These are phyloP conservation scores for Parachlorella kessleri DNA, from an alignment of 139 green algal genomes.

Conservation along the genomic window DNA sequence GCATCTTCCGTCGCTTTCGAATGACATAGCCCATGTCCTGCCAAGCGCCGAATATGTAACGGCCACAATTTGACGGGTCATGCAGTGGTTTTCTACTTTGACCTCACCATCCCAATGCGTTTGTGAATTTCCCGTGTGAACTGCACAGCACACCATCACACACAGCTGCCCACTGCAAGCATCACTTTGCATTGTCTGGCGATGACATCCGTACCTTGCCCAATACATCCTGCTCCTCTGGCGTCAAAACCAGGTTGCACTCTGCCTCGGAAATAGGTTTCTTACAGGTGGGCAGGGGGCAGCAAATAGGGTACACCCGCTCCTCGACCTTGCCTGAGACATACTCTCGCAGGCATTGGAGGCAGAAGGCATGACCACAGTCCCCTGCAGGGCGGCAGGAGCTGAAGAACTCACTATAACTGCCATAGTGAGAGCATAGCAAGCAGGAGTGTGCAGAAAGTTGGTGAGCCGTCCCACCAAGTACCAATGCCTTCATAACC, in stretches of 20 bases:
- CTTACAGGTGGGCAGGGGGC: slow-evolving; percentile 37
- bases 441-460: background rate
- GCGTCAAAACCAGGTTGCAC: slow-evolving; percentile 22
- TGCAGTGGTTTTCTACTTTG: background rate
- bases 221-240: slow-evolving; percentile 6
- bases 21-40: too few relatives aligned
- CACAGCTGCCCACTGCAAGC: background rate
- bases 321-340: slow-evolving; percentile 20
- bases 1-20: too few relatives aligned
- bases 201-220: background rate
- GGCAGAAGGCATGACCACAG: slow-evolving; percentile 35
- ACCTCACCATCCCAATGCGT: background rate
- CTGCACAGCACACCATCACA: slow-evolving; percentile 11
- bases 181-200: too few relatives aligned
- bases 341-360: slow-evolving; percentile 42
- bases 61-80: too few relatives aligned
- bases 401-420: background rate
- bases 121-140: background rate
- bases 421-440: background rate
- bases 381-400: background rate
- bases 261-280: slow-evolving; percentile 1
- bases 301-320: slow-evolving; percentile 34
- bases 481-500: too few relatives aligned
- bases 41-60: too few relatives aligned
- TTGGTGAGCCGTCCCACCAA: too few relatives aligned